Evolutionary conservation across 306 rosid genomes (phyloP), one percentile per base, ranked within the genome.

Genomic region (Neltuma alba): DNA sequence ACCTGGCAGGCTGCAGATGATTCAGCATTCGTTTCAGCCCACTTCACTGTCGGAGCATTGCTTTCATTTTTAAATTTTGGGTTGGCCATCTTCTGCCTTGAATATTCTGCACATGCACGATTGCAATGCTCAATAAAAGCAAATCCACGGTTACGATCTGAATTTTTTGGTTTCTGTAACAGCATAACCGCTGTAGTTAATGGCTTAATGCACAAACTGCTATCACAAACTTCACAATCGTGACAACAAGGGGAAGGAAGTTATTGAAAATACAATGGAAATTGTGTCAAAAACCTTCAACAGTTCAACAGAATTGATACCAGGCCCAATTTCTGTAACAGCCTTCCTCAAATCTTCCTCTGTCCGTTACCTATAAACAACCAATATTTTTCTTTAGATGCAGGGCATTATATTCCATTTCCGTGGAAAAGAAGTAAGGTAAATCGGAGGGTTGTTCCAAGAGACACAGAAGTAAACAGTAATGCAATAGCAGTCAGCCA

Each of bases 1-100:
- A 92, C 94, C 92, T 90, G 97, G 60, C 89, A 81, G 30, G 86
- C 73, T 70, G 90, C 80, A 55, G 91, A 82, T 61, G 92, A 88
- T 50, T 88, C 97, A 28, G 87, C 41, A 87, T 87, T 90, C 80
- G 76, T 90, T 80, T 92, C 92, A 67, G 92, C 92, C 97, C 97
- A 92, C 67, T 88, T 86, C 71, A 90, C 92, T 11, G 90, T 90
- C 80, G 94, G 94, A 65, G 88, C 83, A 83, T 81, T 92, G 60
- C 18, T 72, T 52, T 83, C 90, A 92, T 93, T 83, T 87, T 87
- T 89, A 74, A 89, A 92, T n/a, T 87, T 82, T n/a, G 93, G 83
- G 82, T 74, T 72, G 8, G 92, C 87, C 97, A 92, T 92, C 60
- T 86, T 88, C 83, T 85, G 87, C 78, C 87, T 87, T 2, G 94